Evolutionary conservation across 768 basidiomycete species (phyloP).

Genomic region (Baorangia bicolor): DNA sequence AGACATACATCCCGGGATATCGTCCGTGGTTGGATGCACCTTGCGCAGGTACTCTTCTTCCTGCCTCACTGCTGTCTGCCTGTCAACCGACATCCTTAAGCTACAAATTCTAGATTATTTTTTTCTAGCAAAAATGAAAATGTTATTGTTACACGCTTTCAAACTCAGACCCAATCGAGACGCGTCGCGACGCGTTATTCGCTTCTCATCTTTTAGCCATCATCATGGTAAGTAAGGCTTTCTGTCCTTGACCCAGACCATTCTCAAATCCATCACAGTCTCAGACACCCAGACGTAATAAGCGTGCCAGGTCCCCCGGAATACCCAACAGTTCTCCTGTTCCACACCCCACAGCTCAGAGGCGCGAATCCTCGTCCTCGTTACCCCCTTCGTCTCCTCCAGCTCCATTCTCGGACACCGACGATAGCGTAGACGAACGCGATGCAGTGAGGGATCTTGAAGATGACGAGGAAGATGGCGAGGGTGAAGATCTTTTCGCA

Average conservation of each 20-base stretch:
- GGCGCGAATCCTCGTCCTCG: constrained; percentile 67
- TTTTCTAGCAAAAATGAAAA: background rate
- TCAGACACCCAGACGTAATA: constrained; percentile 52
- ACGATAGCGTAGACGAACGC: constrained; percentile 73
- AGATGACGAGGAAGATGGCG: constrained; percentile 76
- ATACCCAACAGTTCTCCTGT: constrained; percentile 48
- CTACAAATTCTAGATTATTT: background rate
- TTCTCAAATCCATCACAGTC: constrained; percentile 24
- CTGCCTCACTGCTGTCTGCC: constrained; percentile 58
- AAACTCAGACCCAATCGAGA: constrained; percentile 39
- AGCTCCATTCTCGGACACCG: constrained; percentile 81
- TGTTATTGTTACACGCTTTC: constrained; percentile 35
- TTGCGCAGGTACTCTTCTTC: constrained; percentile 64
- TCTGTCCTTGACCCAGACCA: background rate
- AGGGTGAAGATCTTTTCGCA: constrained; percentile 90
- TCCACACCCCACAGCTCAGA: constrained; percentile 41
- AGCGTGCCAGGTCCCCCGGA: constrained; percentile 62
- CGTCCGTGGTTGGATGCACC: constrained; percentile 72
- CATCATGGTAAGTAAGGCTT: constrained; percentile 41
- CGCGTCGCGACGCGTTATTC: constrained; percentile 48
- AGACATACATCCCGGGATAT: constrained; percentile 79
- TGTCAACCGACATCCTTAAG: constrained; percentile 43
- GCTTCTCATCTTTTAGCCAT: constrained; percentile 14
- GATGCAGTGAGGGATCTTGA: constrained; percentile 64
- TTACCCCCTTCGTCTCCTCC: constrained; percentile 86